Evolutionary conservation across 495 filamentous ascomycete species (phyloP).

Genomic region (Hypoxylon fragiforme): DNA sequence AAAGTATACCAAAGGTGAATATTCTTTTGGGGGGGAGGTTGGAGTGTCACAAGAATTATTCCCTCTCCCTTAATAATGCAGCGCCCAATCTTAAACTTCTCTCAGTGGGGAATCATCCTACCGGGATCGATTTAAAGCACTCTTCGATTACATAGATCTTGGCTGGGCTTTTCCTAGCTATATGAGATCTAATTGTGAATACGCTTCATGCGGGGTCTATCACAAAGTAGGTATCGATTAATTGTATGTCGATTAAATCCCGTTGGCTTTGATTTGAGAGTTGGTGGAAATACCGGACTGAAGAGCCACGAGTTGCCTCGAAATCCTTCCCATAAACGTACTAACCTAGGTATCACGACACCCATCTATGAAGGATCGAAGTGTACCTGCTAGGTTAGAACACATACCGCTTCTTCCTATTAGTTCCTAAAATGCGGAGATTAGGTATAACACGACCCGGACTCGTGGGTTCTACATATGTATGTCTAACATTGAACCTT

Average conservation of each 20-base stretch:
- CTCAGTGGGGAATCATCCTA: constrained; percentile 15
- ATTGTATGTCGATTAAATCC: too few relatives aligned
- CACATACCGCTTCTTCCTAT: constrained; percentile 22
- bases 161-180: too few relatives aligned
- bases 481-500: too few relatives aligned
- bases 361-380: too few relatives aligned
- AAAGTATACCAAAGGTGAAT: too few relatives aligned
- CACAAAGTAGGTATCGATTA: too few relatives aligned
- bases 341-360: constrained; percentile 4
- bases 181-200: too few relatives aligned
- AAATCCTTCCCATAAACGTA: constrained; percentile 20
- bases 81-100: constrained; percentile 12
- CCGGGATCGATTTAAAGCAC: neutral
- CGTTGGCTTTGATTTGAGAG: too few relatives aligned
- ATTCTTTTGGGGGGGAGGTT: too few relatives aligned
- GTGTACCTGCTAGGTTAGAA: too few relatives aligned
- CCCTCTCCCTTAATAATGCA: constrained; percentile 5
- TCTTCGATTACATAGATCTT: too few relatives aligned
- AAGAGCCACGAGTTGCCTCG: neutral
- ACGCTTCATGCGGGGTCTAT: too few relatives aligned
- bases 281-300: neutral
- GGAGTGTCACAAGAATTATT: constrained; percentile 16
- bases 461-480: constrained; percentile 19
- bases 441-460: constrained; percentile 10
- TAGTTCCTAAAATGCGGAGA: neutral